Conservation (phyloP, 2,329 filamentous ascomycete species). For the Apiospora kogelbergensis region DNA sequence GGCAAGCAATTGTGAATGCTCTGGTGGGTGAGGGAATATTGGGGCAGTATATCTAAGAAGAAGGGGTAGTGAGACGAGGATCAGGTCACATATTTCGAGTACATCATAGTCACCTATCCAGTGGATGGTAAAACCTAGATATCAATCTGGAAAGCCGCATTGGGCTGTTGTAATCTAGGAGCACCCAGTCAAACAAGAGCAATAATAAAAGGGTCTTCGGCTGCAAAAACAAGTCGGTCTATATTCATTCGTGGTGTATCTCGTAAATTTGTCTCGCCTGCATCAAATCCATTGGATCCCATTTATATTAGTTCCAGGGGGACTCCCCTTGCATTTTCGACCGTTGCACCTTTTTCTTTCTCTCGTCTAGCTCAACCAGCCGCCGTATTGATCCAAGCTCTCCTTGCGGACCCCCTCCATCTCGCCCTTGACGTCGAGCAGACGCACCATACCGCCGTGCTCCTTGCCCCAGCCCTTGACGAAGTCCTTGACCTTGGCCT, state of each 20-base stretch:
- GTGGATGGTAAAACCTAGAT: too few species aligned
- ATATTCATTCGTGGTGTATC: background rate
- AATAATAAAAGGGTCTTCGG: too few species aligned
- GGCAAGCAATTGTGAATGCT: background rate
- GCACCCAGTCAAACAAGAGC: background rate
- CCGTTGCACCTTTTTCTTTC: too few species aligned
- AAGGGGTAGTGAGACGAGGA: background rate
- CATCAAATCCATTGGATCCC: background rate
- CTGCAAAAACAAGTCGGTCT: background rate
- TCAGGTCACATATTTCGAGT: too few species aligned
- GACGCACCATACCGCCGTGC: constrained; percentile 62
- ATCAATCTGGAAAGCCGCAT: background rate
- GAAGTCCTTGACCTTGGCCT: constrained; percentile 58
- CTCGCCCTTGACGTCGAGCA: constrained; percentile 49
- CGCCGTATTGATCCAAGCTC: constrained; percentile 26
- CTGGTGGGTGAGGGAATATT: background rate
- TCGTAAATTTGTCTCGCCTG: background rate
- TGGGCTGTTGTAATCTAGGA: background rate
- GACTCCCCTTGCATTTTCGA: background rate
- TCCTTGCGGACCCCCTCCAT: constrained; percentile 32
- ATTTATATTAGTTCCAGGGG: background rate
- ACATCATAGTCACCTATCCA: too few species aligned
- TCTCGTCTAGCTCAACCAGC: constrained; percentile 23
- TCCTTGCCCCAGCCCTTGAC: constrained; percentile 64
- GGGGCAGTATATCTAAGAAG: background rate